Evolutionary conservation across 257 asterid genomes (phyloP).

Genomic region (Gardenia jasminoides): DNA sequence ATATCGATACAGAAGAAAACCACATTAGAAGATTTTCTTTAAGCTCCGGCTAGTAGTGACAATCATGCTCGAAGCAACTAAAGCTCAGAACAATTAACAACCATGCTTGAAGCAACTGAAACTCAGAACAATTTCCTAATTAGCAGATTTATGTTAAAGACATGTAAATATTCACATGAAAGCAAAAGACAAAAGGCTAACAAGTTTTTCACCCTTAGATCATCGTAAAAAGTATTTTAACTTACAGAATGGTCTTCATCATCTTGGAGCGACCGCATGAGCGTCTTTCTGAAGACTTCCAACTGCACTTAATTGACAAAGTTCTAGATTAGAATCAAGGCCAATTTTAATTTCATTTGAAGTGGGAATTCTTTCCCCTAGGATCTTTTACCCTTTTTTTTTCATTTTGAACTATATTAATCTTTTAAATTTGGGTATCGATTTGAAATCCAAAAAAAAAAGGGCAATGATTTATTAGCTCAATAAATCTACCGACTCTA

Average conservation of each 20-base stretch:
- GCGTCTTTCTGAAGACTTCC: conserved; percentile 85
- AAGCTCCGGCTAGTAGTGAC: not conserved
- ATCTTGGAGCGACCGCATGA: conserved; percentile 83
- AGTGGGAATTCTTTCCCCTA: not conserved
- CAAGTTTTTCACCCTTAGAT: not conserved
- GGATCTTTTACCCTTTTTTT: not conserved
- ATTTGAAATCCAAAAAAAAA: not conserved
- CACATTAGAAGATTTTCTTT: not conserved
- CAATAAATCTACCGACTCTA: not conserved
- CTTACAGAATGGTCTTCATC: conserved; percentile 74
- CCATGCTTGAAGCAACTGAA: not conserved
- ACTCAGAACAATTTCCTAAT: not conserved
- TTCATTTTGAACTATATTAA: not conserved
- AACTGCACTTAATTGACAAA: conserved; percentile 51
- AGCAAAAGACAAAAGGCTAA: not conserved
- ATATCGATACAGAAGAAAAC: not conserved
- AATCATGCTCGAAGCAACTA: not conserved
- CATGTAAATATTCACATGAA: not conserved
- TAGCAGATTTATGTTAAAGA: not conserved
- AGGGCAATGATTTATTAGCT: not conserved
- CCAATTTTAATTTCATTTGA: not conserved
- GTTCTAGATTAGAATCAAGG: conserved; percentile 8
- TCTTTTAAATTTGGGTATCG: not conserved
- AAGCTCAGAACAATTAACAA: not conserved
- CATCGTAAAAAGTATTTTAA: not conserved